phyloP scores from a whole-genome alignment of 1,284 basidiomycete genomes.

The Marasmius tenuissimus region DNA sequence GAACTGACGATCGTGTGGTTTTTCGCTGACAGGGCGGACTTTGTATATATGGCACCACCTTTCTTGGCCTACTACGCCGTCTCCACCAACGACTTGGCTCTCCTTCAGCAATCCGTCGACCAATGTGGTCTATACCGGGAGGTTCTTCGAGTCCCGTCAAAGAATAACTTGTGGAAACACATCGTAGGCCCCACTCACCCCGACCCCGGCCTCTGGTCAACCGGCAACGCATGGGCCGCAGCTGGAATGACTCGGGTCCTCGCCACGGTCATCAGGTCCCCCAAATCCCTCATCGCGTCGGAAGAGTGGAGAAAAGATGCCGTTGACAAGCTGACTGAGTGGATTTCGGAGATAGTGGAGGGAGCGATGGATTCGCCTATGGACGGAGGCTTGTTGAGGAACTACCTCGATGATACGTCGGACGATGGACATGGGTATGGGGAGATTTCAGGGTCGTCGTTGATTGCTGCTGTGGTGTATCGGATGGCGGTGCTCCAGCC shows the following conservation, averaged over 20 bases:
- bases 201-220: conserved; percentile 50
- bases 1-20: no score
- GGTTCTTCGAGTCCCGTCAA: conserved; percentile 33
- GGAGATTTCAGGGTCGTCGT: conserved; percentile 41
- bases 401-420: conserved; percentile 34
- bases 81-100: conserved; percentile 36
- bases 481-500: conserved; percentile 29
- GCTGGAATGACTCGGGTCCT: conserved; percentile 45
- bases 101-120: conserved; percentile 43
- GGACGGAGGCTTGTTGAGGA: conserved; percentile 35
- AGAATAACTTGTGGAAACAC: conserved; percentile 40
- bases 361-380: conserved; percentile 27
- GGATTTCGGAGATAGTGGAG: conserved; percentile 32
- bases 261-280: conserved; percentile 34
- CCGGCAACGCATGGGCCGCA: conserved; percentile 43
- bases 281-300: background rate
- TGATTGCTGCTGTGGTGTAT: conserved; percentile 43
- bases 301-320: conserved; percentile 19
- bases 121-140: conserved; percentile 49
- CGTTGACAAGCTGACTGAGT: conserved; percentile 20
- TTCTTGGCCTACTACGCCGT: conserved; percentile 59
- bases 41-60: conserved; percentile 62
- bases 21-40: conserved; percentile 48
- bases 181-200: conserved; percentile 25
- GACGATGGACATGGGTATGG: conserved; percentile 33